Evolutionary conservation across 2,329 filamentous ascomycete species (phyloP).

Genomic region (Cercospora sojina): DNA sequence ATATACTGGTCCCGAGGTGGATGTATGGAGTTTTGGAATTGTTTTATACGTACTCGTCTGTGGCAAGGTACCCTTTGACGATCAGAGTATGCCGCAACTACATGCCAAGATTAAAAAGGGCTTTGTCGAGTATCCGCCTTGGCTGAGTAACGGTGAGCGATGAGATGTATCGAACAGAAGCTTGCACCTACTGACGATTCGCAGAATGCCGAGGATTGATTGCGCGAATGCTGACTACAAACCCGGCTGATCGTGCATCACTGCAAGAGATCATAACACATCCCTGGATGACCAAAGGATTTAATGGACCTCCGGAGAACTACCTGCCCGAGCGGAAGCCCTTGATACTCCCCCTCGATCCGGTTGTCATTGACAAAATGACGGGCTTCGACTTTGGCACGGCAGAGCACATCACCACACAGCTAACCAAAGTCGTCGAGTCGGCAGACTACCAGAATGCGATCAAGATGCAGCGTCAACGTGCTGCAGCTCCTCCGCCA

Average conservation of each 20-base stretch:
- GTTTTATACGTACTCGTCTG: constrained; percentile 96
- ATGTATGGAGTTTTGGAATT: constrained; percentile 98
- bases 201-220: constrained; percentile 91
- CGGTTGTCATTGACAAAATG: constrained; percentile 85
- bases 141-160: constrained; percentile 78
- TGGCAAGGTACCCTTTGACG: constrained; percentile 96
- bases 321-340: constrained; percentile 81
- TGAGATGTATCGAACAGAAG: too few species aligned
- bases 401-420: constrained; percentile 75
- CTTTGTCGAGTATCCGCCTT: constrained; percentile 89
- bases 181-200: constrained; percentile 7
- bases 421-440: constrained; percentile 82
- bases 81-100: constrained; percentile 97
- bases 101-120: constrained; percentile 99
- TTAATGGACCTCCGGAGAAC: constrained; percentile 82
- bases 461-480: constrained; percentile 67
- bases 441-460: constrained; percentile 92
- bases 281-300: constrained; percentile 94
- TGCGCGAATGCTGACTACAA: constrained; percentile 92
- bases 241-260: constrained; percentile 80
- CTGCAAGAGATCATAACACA: constrained; percentile 92
- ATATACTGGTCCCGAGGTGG: constrained; percentile 94
- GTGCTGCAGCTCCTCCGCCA: constrained; percentile 58
- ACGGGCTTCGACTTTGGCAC: constrained; percentile 96
- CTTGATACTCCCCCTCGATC: constrained; percentile 78